Conservation (phyloP, 2,329 filamentous ascomycete species). For the Paecilomyces fulvus region DNA sequence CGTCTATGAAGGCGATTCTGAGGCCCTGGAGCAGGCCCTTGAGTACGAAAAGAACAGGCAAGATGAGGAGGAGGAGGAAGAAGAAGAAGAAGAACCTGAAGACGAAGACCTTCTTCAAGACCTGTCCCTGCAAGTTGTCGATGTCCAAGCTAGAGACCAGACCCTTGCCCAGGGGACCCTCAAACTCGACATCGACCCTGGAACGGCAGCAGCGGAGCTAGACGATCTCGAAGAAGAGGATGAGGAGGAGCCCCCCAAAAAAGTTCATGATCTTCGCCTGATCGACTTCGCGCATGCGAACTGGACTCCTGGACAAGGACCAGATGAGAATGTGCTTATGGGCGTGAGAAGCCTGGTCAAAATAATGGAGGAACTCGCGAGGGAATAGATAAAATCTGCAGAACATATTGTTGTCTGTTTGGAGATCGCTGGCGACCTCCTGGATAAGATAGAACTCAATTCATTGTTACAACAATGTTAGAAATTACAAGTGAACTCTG, state of each 20-base stretch:
- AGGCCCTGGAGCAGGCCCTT: slow-evolving; percentile 44
- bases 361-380: slow-evolving; percentile 61
- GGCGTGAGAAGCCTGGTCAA: slow-evolving; percentile 64
- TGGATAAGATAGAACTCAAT: not conserved
- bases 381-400: slow-evolving; percentile 8
- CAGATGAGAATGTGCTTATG: slow-evolving; percentile 72
- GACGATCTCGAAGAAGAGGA: slow-evolving; percentile 49
- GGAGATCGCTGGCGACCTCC: slow-evolving; percentile 2
- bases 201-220: slow-evolving; percentile 35
- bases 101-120: slow-evolving; percentile 20
- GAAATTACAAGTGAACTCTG: not conserved
- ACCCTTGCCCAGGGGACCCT: slow-evolving; percentile 21
- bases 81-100: slow-evolving; percentile 20
- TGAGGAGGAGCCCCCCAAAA: slow-evolving; percentile 47
- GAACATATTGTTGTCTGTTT: slow-evolving; percentile 5
- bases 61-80: slow-evolving; percentile 24
- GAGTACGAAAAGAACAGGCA: slow-evolving; percentile 33
- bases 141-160: slow-evolving; percentile 21
- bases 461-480: not conserved
- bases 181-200: slow-evolving; percentile 27
- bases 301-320: slow-evolving; percentile 72
- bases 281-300: slow-evolving; percentile 95
- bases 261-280: slow-evolving; percentile 71
- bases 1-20: slow-evolving; percentile 57
- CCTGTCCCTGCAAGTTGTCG: slow-evolving; percentile 21